Evolutionary conservation across 176 grass and related monocot genomes (phyloP).

Genomic region (Triticum timopheevii): DNA sequence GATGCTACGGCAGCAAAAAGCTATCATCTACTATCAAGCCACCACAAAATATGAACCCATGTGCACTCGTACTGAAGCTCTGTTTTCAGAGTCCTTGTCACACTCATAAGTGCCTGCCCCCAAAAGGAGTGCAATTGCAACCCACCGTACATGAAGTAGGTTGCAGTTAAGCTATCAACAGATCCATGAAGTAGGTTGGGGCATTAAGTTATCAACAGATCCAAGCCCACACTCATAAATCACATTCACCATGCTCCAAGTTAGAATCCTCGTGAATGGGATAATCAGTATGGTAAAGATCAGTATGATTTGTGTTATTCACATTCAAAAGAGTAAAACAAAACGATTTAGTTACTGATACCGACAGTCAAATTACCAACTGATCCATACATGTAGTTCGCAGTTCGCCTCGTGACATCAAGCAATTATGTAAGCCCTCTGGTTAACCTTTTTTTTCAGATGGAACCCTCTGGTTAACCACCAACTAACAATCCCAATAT

Average conservation of each 20-base stretch:
- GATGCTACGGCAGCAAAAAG: too few species aligned
- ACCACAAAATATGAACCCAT: not conserved
- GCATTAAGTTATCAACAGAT: not conserved
- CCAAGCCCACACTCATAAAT: not conserved
- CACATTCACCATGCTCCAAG: not conserved
- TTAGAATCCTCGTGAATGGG: not conserved
- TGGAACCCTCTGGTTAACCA: not conserved
- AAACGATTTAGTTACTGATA: not conserved
- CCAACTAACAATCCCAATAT: not conserved
- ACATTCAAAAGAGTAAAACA: not conserved
- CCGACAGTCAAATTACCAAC: not conserved
- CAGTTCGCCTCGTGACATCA: not conserved
- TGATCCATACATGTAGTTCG: conserved; percentile 14
- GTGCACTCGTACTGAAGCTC: not conserved
- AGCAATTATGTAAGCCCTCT: not conserved
- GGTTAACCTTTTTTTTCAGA: too few species aligned
- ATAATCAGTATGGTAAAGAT: not conserved
- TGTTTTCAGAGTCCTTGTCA: not conserved
- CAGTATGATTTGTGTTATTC: not conserved
- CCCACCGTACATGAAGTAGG: not conserved
- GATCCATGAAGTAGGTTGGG: not conserved
- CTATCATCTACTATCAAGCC: not conserved
- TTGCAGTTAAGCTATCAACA: not conserved
- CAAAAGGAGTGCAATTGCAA: not conserved
- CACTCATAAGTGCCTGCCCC: not conserved